Evolutionary conservation across 2,329 filamentous ascomycete genomes (phyloP).

Genomic region (Cladophialophora exuberans): DNA sequence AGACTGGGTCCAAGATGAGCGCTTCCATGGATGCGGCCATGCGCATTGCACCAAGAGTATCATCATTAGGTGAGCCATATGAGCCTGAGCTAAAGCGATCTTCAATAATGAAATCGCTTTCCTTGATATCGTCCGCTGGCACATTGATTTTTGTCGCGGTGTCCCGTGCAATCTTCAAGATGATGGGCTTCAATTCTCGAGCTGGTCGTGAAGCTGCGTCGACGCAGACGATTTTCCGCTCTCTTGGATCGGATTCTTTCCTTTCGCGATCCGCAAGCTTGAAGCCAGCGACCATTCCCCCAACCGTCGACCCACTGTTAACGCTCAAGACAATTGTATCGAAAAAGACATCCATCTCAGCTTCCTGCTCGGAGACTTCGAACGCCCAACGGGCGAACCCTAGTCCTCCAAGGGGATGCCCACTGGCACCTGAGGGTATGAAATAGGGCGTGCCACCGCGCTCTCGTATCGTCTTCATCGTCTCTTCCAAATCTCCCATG

Average conservation of each 20-base stretch:
- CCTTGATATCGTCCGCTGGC: constrained; percentile 60
- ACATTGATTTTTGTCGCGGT: constrained; percentile 42
- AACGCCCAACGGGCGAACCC: constrained; percentile 17
- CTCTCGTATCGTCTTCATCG: neutral
- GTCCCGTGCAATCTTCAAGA: neutral
- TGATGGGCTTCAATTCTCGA: neutral
- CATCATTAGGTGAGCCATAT: constrained; percentile 68
- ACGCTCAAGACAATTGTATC: constrained; percentile 69
- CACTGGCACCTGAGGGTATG: constrained; percentile 9
- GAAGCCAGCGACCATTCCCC: constrained; percentile 72
- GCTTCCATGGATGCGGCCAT: constrained; percentile 69
- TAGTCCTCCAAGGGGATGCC: constrained; percentile 13
- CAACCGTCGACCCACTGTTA: constrained; percentile 71
- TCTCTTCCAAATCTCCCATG: neutral
- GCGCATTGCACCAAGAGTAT: constrained; percentile 68
- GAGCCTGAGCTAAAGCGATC: constrained; percentile 66
- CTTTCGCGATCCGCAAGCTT: constrained; percentile 50
- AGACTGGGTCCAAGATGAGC: constrained; percentile 74
- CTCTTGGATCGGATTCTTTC: constrained; percentile 34
- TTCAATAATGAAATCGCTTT: constrained; percentile 65
- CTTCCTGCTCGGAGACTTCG: constrained; percentile 14
- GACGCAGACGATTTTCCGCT: constrained; percentile 57
- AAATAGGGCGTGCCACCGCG: constrained; percentile 10
- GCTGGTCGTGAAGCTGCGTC: neutral
- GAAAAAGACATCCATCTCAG: constrained; percentile 52